Percentiles rank a stretch among this genome's conserved stretches.
Conservation (phyloP, 2,329 filamentous ascomycete species). For the Pseudocercospora fijiensis region DNA sequence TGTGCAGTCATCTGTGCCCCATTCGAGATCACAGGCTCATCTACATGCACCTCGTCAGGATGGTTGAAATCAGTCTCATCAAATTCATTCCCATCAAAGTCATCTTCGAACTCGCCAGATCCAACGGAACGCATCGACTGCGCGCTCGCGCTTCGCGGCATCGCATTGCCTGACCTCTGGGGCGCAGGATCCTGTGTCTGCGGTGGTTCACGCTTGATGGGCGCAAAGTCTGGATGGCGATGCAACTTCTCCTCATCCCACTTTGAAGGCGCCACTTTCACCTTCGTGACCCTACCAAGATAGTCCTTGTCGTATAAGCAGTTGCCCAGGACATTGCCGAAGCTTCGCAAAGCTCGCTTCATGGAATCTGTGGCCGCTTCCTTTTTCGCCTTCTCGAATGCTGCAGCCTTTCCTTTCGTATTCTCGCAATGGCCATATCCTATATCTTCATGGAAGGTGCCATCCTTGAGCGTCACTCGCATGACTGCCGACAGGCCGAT, state of each 20-base stretch:
- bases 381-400: constrained; percentile 98
- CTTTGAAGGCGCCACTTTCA: constrained; percentile 75
- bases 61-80: constrained; percentile 62
- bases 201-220: constrained; percentile 56
- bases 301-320: constrained; percentile 98
- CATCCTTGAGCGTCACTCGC: constrained; percentile 84
- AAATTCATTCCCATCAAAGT: constrained; percentile 55
- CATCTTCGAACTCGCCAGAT: constrained; percentile 53
- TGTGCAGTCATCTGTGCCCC: constrained; percentile 24
- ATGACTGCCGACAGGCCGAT: constrained; percentile 88
- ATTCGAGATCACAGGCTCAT: constrained; percentile 32
- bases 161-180: constrained; percentile 18
- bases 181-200: constrained; percentile 17
- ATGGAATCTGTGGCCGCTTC: constrained; percentile 93
- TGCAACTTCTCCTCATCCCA: constrained; percentile 80
- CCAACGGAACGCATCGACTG: constrained; percentile 35
- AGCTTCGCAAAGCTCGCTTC: constrained; percentile 84
- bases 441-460: constrained; percentile 96
- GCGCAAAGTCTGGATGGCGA: constrained; percentile 71
- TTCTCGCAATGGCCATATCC: constrained; percentile 98
- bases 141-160: constrained; percentile 33
- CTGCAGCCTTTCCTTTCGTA: constrained; percentile 87
- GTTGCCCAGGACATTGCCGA: constrained; percentile 96
- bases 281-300: constrained; percentile 80
- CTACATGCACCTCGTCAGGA: constrained; percentile 72